Conservation (phyloP, 208 protist genomes). For the Acanthamoeba culbertsoni region DNA sequence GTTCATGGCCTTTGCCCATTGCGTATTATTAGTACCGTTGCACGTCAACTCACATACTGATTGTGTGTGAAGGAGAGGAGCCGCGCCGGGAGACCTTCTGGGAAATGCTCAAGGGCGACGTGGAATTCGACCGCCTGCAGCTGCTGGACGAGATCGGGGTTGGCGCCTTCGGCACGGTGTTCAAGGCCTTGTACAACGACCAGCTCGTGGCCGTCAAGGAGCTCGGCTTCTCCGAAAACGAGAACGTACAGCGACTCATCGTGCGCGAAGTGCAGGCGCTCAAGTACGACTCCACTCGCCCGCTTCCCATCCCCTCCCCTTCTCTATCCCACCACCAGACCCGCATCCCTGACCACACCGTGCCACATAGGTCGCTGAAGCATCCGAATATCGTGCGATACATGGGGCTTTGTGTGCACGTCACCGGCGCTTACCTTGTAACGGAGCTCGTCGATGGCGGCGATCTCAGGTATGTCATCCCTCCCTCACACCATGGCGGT, state of each 20-base stretch:
- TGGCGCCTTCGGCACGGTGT: not conserved
- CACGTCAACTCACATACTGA: not conserved
- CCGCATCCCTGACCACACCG: too few relatives aligned
- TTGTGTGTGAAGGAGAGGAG: not conserved
- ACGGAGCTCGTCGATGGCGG: constrained; percentile 60
- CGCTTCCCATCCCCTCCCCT: too few relatives aligned
- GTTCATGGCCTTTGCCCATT: too few relatives aligned
- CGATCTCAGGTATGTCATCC: not conserved
- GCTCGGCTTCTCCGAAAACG: not conserved
- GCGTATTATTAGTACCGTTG: too few relatives aligned
- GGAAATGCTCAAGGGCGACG: not conserved
- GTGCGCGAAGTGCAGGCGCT: not conserved
- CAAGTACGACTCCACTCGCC: too few relatives aligned
- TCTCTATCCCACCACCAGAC: too few relatives aligned
- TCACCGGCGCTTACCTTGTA: constrained; percentile 59
- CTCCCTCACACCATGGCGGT: not conserved
- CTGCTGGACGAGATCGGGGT: not conserved
- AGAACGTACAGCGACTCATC: not conserved
- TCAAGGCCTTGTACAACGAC: not conserved
- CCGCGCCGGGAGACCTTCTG: not conserved
- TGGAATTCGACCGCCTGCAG: not conserved
- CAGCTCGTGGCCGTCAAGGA: constrained; percentile 14
- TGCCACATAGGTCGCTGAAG: not conserved
- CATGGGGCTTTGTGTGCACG: constrained; percentile 61
- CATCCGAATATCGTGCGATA: constrained; percentile 73